phyloP scores from a whole-genome alignment of 768 basidiomycete species.

The Lactarius deliciosus region DNA sequence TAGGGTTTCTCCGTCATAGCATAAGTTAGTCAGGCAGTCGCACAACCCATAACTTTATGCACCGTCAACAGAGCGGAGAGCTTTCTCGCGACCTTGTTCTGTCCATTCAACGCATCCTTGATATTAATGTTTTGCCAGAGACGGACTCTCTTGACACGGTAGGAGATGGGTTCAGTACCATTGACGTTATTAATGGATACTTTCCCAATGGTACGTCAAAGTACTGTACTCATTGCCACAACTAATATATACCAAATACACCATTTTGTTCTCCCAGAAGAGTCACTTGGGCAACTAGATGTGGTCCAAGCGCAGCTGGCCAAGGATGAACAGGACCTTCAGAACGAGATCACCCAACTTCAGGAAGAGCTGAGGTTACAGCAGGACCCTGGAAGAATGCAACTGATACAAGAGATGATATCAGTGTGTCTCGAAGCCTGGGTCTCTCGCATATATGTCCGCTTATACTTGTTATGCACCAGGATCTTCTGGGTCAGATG shows the following conservation, averaged over 20 bases:
- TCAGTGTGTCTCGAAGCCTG: constrained; percentile 53
- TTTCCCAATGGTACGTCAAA: constrained; percentile 74
- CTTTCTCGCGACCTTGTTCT: constrained; percentile 67
- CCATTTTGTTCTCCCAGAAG: constrained; percentile 49
- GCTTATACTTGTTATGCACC: constrained; percentile 9
- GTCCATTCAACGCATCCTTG: constrained; percentile 69
- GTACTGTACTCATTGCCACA: neutral
- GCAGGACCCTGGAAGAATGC: constrained; percentile 89
- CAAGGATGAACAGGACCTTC: constrained; percentile 66
- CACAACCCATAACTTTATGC: constrained; percentile 19
- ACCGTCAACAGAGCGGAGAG: constrained; percentile 40
- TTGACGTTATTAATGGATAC: constrained; percentile 58
- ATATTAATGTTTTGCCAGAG: constrained; percentile 46
- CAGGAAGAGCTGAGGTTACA: constrained; percentile 65
- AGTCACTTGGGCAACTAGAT: constrained; percentile 69
- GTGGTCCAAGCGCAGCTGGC: constrained; percentile 66
- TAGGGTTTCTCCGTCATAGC: constrained; percentile 15
- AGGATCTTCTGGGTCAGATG: constrained; percentile 96
- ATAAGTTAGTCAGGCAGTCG: neutral
- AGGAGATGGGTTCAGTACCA: constrained; percentile 55
- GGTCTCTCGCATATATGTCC: neutral
- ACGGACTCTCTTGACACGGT: constrained; percentile 59
- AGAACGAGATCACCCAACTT: constrained; percentile 68
- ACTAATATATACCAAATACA: constrained; percentile 1
- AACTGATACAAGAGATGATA: constrained; percentile 93